Base-by-base conservation (phyloP, 805 yeast genomes). In the Saccharomycopsis javanensis region DNA sequence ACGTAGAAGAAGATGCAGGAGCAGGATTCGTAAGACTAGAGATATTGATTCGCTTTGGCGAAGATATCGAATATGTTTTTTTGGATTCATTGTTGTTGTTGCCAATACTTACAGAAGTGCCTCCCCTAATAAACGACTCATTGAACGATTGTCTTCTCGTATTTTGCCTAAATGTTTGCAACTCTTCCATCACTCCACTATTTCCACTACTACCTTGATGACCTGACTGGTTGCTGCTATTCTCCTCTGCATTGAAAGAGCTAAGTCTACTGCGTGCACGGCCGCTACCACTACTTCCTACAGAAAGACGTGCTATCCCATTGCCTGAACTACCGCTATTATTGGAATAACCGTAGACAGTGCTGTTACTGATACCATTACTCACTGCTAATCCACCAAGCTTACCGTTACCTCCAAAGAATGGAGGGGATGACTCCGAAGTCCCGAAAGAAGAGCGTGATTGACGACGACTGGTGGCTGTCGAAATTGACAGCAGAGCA, bases 221-320 rank as follows among this genome's bases (percentile, higher is more conserved):
- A 4, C 15, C 42, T 15, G 50, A 20, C 2, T n/a, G 13, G 25
- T 27, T 50, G 18, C 16, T 31, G 35, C 35, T 42, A 20, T 16
- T 38, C 8, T 42, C 48, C 3, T 42, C 48, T 3, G 38, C 38
- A 53, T 55, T 57, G 38, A 60, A 60, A 33, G 63, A 60, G n/a
- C 58, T 45, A 16, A 58, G 55, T 50, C 63, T 54, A 30, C 58
- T 58, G 53, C 61, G 33, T 16, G 50, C 53, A 5, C 28, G 48
- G 2, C 27, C 48, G 10, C 48, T 42, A 15, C 51, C 53, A 3
- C 58, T 33, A 25, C 31, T 20, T 42, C 33, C 34, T 7, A 50
- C 33, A 50, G 52, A 50, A 6, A 27, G 20, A 28, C 37, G 52
- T 10, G 52, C 52, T 18, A 28, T 18, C 18, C 34, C 34, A 18